phyloP scores from a whole-genome alignment of 108 stramenopile species.

The Fragilariopsis cylindrus region DNA sequence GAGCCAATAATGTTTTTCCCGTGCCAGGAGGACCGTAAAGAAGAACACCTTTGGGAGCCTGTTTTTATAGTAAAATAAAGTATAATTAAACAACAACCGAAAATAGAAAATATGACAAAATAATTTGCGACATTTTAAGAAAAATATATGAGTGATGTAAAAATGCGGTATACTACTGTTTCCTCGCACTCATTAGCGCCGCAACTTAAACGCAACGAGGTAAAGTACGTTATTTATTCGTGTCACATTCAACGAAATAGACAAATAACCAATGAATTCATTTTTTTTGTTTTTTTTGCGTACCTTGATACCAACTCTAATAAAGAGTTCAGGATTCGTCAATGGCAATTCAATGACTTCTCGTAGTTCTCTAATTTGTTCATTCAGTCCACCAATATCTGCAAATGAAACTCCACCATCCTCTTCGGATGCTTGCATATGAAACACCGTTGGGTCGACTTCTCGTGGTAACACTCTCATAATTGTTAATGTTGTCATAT shows the following conservation, averaged over 20 bases:
- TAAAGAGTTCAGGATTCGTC: conserved; percentile 98
- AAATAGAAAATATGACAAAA: not conserved
- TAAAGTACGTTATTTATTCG: too few species aligned
- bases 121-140: not conserved
- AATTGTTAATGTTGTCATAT: conserved; percentile 99
- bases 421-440: conserved; percentile 94
- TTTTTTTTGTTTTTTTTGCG: conserved; percentile 5
- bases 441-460: conserved; percentile 98
- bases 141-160: not conserved
- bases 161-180: not conserved
- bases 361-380: conserved; percentile 96
- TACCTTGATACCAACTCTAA: conserved; percentile 98
- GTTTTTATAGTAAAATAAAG: not conserved
- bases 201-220: too few species aligned
- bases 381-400: conserved; percentile 95
- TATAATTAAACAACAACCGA: not conserved
- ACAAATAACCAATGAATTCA: too few species aligned
- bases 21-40: conserved; percentile 95
- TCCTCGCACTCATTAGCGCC: too few species aligned
- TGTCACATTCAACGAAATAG: too few species aligned
- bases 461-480: conserved; percentile 97
- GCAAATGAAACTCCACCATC: conserved; percentile 92
- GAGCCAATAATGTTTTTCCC: conserved; percentile 92
- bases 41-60: conserved; percentile 88
- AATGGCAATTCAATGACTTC: conserved; percentile 99